phyloP scores from a whole-genome alignment of 2,329 filamentous ascomycete genomes.

The Colletotrichum sansevieriae region DNA sequence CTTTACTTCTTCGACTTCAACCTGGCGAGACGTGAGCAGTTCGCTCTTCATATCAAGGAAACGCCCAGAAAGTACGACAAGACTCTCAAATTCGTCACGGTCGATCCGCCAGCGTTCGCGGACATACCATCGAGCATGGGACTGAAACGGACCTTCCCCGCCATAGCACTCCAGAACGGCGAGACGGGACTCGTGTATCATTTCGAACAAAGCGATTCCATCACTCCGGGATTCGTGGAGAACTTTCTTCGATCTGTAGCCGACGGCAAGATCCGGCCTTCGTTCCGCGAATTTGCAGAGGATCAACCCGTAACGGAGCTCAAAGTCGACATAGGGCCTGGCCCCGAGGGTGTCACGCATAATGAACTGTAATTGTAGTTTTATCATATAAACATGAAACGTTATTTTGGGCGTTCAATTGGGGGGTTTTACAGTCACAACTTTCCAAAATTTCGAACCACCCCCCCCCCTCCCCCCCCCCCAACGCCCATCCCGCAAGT shows the following conservation, averaged over 20 bases:
- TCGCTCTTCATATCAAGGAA: slow-evolving; percentile 52
- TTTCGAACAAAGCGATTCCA: slow-evolving; percentile 9
- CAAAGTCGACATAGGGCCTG: not conserved
- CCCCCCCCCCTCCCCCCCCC: too few species aligned
- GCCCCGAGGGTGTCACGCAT: slow-evolving; percentile 2
- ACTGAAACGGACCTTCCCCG: slow-evolving; percentile 34
- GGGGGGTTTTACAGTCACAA: too few species aligned
- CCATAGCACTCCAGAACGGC: slow-evolving; percentile 34
- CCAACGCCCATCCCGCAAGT: too few species aligned
- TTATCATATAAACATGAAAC: too few species aligned
- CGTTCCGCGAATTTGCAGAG: not conserved
- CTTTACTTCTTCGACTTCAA: slow-evolving; percentile 49
- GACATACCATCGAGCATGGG: slow-evolving; percentile 58
- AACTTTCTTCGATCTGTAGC: slow-evolving; percentile 7
- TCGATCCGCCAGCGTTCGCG: slow-evolving; percentile 59
- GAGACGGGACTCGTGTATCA: slow-evolving; percentile 17
- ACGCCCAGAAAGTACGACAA: slow-evolving; percentile 59
- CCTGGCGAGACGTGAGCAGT: slow-evolving; percentile 50
- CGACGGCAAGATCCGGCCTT: not conserved
- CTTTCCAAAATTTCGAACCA: too few species aligned
- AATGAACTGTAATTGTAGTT: slow-evolving; percentile 17
- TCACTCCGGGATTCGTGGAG: slow-evolving; percentile 29
- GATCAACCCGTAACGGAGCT: not conserved
- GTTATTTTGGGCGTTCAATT: too few species aligned
- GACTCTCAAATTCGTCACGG: slow-evolving; percentile 61